phyloP scores from a whole-genome alignment of 1,284 basidiomycete genomes.

The Tylopilus sp. region DNA sequence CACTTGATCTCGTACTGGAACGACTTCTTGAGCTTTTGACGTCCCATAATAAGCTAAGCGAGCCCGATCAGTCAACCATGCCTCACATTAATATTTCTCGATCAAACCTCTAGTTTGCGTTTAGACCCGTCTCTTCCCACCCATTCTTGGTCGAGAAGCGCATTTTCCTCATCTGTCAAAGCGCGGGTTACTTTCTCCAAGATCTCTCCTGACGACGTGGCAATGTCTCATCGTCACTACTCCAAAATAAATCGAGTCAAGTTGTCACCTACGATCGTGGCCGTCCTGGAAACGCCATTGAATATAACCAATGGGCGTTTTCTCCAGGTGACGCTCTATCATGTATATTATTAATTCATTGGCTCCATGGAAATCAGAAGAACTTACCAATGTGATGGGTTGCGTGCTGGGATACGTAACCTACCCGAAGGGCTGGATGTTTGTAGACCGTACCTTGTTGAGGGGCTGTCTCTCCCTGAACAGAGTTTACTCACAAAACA shows the following conservation, averaged over 20 bases:
- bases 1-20: constrained; percentile 98
- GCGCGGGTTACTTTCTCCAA: constrained; percentile 90
- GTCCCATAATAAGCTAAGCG: constrained; percentile 79
- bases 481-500: constrained; percentile 7
- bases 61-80: constrained; percentile 5
- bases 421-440: constrained; percentile 92
- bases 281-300: constrained; percentile 99
- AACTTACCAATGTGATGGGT: constrained; percentile 83
- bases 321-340: constrained; percentile 85
- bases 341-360: constrained; percentile 19
- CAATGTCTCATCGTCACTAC: constrained; percentile 13
- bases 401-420: constrained; percentile 97
- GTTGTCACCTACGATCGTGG: constrained; percentile 74
- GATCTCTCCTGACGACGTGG: constrained; percentile 60
- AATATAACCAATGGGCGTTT: constrained; percentile 93
- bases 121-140: constrained; percentile 88
- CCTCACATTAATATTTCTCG: constrained; percentile 5
- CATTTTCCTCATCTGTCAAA: constrained; percentile 84
- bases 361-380: constrained; percentile 13
- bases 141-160: constrained; percentile 81
- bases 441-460: constrained; percentile 94
- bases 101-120: constrained; percentile 80
- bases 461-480: constrained; percentile 85
- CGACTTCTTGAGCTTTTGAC: constrained; percentile 96
- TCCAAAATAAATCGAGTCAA: constrained; percentile 9